Conservation (phyloP, 2,329 filamentous ascomycete species). For the Penicillium sp. region DNA sequence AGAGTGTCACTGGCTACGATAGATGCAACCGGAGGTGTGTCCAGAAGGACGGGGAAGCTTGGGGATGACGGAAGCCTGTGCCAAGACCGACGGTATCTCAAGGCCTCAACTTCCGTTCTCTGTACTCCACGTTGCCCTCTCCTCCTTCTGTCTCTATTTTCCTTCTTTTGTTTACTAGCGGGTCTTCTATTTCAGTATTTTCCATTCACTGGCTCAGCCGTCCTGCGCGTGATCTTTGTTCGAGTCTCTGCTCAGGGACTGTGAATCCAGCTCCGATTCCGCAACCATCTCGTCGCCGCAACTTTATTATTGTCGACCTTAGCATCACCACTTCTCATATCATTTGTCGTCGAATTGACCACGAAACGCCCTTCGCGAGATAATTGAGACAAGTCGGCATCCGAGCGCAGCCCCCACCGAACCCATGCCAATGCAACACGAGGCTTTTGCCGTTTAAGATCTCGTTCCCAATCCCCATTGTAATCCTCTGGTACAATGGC, state of each 20-base stretch:
- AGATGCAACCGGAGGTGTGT: conserved; percentile 10
- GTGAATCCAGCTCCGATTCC: conserved; percentile 4
- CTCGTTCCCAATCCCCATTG: conserved; percentile 9
- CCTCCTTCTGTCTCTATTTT: not conserved
- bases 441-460: conserved; percentile 18
- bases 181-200: not conserved
- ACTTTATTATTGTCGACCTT: not conserved
- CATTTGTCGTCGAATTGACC: not conserved
- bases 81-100: conserved; percentile 24
- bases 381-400: conserved; percentile 6
- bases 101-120: conserved; percentile 8
- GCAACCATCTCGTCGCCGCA: conserved; percentile 5
- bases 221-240: conserved; percentile 6
- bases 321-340: not conserved
- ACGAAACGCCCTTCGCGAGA: not conserved
- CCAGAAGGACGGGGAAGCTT: conserved; percentile 20
- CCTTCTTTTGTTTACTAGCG: not conserved
- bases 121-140: not conserved
- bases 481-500: conserved; percentile 27
- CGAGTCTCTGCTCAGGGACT: conserved; percentile 12
- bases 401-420: conserved; percentile 19
- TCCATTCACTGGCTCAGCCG: not conserved
- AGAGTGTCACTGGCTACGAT: conserved; percentile 8
- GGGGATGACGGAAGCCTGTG: conserved; percentile 27
- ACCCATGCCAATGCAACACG: conserved; percentile 22